Conservation (phyloP, 176 grass and related monocot species). For the Bonia amplexicaulis region DNA sequence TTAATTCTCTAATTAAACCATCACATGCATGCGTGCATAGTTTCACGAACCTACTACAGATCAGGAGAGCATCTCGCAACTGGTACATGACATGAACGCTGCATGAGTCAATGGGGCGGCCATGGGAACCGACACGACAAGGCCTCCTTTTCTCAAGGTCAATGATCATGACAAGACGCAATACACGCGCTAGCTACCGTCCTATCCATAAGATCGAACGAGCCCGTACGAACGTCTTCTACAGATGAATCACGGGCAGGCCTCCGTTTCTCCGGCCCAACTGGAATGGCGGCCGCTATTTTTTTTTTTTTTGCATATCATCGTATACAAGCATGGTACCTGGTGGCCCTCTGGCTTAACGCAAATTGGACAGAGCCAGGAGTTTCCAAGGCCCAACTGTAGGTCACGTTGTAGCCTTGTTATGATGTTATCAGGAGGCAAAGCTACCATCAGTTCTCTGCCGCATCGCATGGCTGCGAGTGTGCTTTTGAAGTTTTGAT, state of each 20-base stretch:
- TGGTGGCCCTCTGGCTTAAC: not conserved
- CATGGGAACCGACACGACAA: not conserved
- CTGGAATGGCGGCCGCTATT: not conserved
- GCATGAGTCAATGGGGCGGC: not conserved
- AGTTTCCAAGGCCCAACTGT: not conserved
- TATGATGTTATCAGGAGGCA: not conserved
- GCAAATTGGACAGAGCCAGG: not conserved
- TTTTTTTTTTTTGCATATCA: rapidly evolving
- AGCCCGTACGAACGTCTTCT: not conserved
- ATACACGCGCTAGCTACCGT: not conserved
- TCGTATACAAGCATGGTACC: not conserved
- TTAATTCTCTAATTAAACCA: too few species aligned
- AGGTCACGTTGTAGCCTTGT: not conserved
- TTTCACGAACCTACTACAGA: too few species aligned
- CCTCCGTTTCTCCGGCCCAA: not conserved
- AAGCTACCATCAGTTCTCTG: not conserved
- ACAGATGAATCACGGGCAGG: too few species aligned
- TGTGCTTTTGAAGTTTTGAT: too few species aligned
- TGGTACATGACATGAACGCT: too few species aligned
- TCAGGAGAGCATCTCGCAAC: too few species aligned
- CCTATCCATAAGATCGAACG: not conserved
- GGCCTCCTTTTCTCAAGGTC: not conserved
- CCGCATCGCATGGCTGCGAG: not conserved
- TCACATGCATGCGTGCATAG: too few species aligned
- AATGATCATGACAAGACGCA: not conserved